Base-by-base conservation (phyloP, 106 monocot species). In the Posidonia australis region DNA sequence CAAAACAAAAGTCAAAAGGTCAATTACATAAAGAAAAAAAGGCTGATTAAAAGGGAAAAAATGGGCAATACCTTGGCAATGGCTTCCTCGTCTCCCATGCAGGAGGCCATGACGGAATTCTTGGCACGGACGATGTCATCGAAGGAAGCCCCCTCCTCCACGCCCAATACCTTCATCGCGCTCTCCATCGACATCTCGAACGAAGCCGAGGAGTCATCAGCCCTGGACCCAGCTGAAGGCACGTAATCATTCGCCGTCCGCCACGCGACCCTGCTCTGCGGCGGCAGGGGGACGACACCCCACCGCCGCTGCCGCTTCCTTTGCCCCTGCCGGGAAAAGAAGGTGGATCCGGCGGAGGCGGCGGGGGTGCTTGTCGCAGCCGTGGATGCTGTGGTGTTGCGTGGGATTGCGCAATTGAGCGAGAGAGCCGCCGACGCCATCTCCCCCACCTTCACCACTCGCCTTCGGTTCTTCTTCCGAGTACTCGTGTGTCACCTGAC, bases 101-200 rank as follows among this genome's bases (percentile, higher is more conserved):
- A 91, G 44, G 87, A 61, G 3, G 82, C 90, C 18, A 81, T 17
- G 52, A 80, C 60, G 31, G 71, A 67, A 54, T 83, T 91, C 85
- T 88, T 98, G 19, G 98, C 98, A 16, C 87, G 65, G 23, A 98
- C 70, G 58, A 98, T 83, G n/a, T 98, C 98, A 26, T 98, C 91
- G 52, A 98, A 98, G 41, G 91, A 81, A 2, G 98, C 90, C 43
- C 87, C 87, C 46, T 91, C 75, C 1, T 67, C 51, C 4, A 98
- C 81, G 10, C 98, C 98, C 13, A 98, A 79, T 1, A 98, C 70
- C 75, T 88, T 88, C 70, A 98, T 67, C 0, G 98, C 98, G 78
- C 74, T 77, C 80, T 91, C 87, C 19, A 85, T 29, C 49, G 98
- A 83, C 91, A 98, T 98, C 62, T 83, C 96, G 71, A 59, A 98